phyloP scores from a whole-genome alignment of 306 rosid genomes.

The Biancaea sappan region DNA sequence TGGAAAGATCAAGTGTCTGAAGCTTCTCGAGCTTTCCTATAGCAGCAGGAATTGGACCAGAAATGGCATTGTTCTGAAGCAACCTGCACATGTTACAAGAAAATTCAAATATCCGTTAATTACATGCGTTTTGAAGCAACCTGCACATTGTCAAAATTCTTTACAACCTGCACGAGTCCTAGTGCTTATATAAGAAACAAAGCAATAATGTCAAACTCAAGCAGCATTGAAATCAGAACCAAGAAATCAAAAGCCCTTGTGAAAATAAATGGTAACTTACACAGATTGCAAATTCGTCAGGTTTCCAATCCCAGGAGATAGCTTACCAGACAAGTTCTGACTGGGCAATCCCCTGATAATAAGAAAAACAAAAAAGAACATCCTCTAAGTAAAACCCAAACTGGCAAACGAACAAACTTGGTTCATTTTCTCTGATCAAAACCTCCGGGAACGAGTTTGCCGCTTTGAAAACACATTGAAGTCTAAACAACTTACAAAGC shows the following conservation, averaged over 20 bases:
- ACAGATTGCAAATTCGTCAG: slow-evolving; percentile 85
- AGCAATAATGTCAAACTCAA: slow-evolving; percentile 24
- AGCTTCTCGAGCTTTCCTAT: slow-evolving; percentile 82
- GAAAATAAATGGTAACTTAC: slow-evolving; percentile 57
- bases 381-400: slow-evolving; percentile 26
- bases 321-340: slow-evolving; percentile 88
- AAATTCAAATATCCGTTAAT: not conserved
- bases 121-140: slow-evolving; percentile 1
- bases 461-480: slow-evolving; percentile 11
- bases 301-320: slow-evolving; percentile 89
- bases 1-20: slow-evolving; percentile 94
- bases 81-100: slow-evolving; percentile 52
- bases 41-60: slow-evolving; percentile 79
- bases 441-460: slow-evolving; percentile 18
- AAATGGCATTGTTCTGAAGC: slow-evolving; percentile 92
- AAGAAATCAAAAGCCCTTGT: not conserved
- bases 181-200: slow-evolving; percentile 22
- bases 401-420: not conserved
- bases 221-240: slow-evolving; percentile 15
- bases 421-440: slow-evolving; percentile 9
- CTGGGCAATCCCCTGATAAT: slow-evolving; percentile 86
- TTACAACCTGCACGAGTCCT: no score
- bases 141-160: no score
- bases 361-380: slow-evolving; percentile 11
- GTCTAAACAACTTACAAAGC: slow-evolving; percentile 67